phyloP scores from a whole-genome alignment of 2,329 filamentous ascomycete genomes.

The Parastagonospora avenae region DNA sequence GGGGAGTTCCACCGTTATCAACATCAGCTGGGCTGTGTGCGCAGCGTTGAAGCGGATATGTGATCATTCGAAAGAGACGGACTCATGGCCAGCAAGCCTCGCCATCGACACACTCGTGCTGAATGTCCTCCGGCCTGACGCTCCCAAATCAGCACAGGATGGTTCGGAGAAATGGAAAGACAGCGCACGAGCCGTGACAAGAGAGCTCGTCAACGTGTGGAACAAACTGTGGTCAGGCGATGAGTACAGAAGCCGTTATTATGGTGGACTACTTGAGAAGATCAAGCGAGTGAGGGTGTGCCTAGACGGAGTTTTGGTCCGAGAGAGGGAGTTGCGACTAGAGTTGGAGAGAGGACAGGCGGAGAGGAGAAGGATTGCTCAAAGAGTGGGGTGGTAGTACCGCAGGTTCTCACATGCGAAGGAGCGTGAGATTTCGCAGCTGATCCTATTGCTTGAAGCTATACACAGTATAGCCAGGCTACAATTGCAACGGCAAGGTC shows the following conservation, averaged over 20 bases:
- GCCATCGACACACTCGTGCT: conserved; percentile 38
- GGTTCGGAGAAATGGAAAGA: neutral
- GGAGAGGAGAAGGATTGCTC: conserved; percentile 34
- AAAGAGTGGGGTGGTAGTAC: conserved; percentile 28
- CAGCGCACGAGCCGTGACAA: neutral
- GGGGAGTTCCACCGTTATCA: neutral
- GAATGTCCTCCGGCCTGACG: conserved; percentile 27
- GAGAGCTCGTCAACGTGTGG: conserved; percentile 40
- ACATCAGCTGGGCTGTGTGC: conserved; percentile 39
- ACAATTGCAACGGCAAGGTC: no score
- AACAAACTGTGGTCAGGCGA: conserved; percentile 39
- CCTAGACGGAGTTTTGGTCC: conserved; percentile 32
- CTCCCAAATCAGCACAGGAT: neutral
- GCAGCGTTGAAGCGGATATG: conserved; percentile 39
- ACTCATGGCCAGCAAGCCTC: conserved; percentile 11
- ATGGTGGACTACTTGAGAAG: conserved; percentile 32
- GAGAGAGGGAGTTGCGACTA: conserved; percentile 33
- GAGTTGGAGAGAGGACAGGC: conserved; percentile 41
- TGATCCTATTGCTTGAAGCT: no score
- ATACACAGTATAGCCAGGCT: no score
- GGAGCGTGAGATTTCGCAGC: no score
- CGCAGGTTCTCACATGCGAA: neutral
- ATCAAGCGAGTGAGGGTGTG: conserved; percentile 39
- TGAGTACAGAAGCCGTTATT: conserved; percentile 30
- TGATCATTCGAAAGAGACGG: conserved; percentile 27